Percentiles rank a stretch among this genome's conserved stretches.
Conservation (phyloP, 164 flowering plant species). For the Aristolochia contorta region DNA sequence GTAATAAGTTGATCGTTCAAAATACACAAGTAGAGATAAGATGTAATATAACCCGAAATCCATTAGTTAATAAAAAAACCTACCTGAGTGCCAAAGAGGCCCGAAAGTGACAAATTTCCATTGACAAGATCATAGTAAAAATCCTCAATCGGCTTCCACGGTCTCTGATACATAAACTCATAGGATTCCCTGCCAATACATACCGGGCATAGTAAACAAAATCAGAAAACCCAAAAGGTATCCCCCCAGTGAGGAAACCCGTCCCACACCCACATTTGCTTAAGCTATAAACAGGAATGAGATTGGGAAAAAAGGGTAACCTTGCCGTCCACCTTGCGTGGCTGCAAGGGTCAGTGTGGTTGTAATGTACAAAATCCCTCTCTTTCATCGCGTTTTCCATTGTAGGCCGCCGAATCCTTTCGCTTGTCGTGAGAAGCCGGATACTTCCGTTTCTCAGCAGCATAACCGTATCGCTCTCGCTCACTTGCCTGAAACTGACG, state of each 20-base stretch:
- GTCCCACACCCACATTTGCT: no score
- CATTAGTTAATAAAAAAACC: background rate
- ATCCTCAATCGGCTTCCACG: slow-evolving; percentile 60
- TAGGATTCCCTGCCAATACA: slow-evolving; percentile 49
- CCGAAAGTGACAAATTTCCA: slow-evolving; percentile 26
- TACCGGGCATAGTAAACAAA: background rate
- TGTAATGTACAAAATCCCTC: slow-evolving; percentile 39
- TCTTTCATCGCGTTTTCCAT: slow-evolving; percentile 16
- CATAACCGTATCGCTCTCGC: slow-evolving; percentile 3
- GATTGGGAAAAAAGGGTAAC: slow-evolving; percentile 14
- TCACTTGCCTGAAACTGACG: slow-evolving; percentile 5
- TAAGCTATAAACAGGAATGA: background rate
- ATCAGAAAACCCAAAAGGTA: background rate
- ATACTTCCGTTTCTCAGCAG: background rate
- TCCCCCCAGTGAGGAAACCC: no score
- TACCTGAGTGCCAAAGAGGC: slow-evolving; percentile 38
- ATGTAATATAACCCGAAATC: no score
- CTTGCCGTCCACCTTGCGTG: slow-evolving; percentile 54
- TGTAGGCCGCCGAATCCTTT: background rate
- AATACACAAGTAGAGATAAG: no score
- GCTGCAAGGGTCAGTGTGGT: slow-evolving; percentile 58
- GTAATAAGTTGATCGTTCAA: background rate
- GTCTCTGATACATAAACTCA: slow-evolving; percentile 60
- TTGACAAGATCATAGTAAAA: slow-evolving; percentile 54
- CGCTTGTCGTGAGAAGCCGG: background rate